Conservation (phyloP, 2,329 filamentous ascomycete genomes). For the Fusarium floridanum region DNA sequence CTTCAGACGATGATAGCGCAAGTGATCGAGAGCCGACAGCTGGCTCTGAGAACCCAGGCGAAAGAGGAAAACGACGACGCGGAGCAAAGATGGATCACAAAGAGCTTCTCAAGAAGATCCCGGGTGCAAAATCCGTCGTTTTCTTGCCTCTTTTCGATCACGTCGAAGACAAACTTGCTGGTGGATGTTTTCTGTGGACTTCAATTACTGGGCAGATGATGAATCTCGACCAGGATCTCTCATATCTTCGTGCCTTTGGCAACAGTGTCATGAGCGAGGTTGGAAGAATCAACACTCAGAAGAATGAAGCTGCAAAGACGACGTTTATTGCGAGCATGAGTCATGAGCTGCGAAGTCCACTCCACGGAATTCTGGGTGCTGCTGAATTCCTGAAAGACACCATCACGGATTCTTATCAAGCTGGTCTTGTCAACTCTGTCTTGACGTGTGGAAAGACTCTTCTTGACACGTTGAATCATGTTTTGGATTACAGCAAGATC, state of each 20-base stretch:
- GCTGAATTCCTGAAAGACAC: constrained; percentile 63
- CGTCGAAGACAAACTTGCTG: constrained; percentile 50
- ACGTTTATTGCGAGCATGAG: constrained; percentile 72
- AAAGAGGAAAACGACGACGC: constrained; percentile 22
- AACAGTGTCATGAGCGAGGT: constrained; percentile 63
- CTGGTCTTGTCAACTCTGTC: constrained; percentile 59
- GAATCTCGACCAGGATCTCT: constrained; percentile 52
- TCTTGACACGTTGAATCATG: constrained; percentile 63
- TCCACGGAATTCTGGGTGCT: constrained; percentile 69
- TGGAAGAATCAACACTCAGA: constrained; percentile 65
- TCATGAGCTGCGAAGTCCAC: constrained; percentile 67
- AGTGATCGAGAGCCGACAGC: constrained; percentile 41
- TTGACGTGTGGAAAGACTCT: constrained; percentile 62
- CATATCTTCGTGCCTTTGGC: constrained; percentile 51
- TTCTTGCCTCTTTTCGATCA: constrained; percentile 55
- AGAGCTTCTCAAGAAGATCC: constrained; percentile 52
- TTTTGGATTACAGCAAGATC: constrained; percentile 60
- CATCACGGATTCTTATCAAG: constrained; percentile 53
- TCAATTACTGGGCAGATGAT: constrained; percentile 51
- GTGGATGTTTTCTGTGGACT: constrained; percentile 54
- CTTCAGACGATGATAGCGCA: constrained; percentile 50
- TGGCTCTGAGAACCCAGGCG: not conserved
- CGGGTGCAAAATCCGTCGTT: constrained; percentile 50
- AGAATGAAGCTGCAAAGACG: constrained; percentile 65
- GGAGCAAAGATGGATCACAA: constrained; percentile 46